These are phyloP conservation scores for Phyllosticta citribraziliensis DNA, from an alignment of 2,329 filamentous ascomycete genomes.

Conservation along the genomic window DNA sequence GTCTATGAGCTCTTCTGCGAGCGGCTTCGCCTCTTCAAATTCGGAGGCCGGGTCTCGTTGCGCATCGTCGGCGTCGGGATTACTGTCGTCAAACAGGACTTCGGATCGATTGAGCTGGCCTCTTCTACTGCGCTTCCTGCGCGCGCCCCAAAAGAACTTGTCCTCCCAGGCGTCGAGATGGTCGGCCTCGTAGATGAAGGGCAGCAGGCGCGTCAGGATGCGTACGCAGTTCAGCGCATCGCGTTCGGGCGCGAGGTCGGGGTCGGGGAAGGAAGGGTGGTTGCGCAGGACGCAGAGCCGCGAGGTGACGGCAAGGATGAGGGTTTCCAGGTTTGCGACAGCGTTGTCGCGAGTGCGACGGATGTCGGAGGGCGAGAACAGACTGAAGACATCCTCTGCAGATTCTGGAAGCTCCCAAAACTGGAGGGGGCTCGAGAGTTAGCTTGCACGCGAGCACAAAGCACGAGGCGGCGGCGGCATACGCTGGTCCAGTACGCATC, in stretches of 20 bases:
- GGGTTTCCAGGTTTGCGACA: constrained; percentile 79
- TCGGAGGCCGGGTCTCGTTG: constrained; percentile 44
- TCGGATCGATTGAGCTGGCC: constrained; percentile 47
- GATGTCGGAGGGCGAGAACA: constrained; percentile 74
- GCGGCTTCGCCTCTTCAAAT: constrained; percentile 72
- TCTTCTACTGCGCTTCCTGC: constrained; percentile 50
- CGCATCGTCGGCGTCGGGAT: constrained; percentile 43
- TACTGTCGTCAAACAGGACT: constrained; percentile 73
- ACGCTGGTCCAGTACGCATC: constrained; percentile 91
- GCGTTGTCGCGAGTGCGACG: constrained; percentile 78
- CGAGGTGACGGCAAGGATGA: constrained; percentile 74
- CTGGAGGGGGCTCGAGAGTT: constrained; percentile 34
- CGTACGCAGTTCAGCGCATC: constrained; percentile 95
- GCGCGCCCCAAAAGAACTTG: constrained; percentile 78
- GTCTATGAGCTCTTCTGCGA: constrained; percentile 88
- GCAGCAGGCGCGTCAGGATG: constrained; percentile 77
- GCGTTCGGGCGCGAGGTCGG: constrained; percentile 68
- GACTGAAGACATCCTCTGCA: constrained; percentile 89
- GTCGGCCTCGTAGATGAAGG: constrained; percentile 86
- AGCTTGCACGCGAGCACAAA: constrained; percentile 3
- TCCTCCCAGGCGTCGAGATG: constrained; percentile 78
- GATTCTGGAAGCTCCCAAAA: constrained; percentile 98
- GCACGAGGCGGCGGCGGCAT: constrained; percentile 28
- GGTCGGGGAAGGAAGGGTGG: constrained; percentile 82
- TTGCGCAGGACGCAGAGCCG: constrained; percentile 74